Evolutionary conservation across 2,329 filamentous ascomycete species (phyloP).

Genomic region (Penicillium carneum): DNA sequence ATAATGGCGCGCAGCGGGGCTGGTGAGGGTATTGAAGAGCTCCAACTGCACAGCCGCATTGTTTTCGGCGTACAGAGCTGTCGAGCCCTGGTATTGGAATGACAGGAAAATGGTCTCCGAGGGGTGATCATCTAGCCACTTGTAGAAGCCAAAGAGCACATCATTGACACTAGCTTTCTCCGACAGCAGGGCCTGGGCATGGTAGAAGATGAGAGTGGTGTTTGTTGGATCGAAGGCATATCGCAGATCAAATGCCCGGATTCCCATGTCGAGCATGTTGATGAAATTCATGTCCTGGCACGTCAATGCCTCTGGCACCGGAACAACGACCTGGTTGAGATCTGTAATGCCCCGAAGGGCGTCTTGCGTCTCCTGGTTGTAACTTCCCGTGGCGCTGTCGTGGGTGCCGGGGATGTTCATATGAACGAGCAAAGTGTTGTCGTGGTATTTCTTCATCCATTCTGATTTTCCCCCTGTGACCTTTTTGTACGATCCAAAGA

Average conservation of each 20-base stretch:
- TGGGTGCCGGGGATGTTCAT: constrained; percentile 61
- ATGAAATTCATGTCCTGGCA: constrained; percentile 54
- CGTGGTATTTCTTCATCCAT: constrained; percentile 58
- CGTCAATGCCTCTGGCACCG: constrained; percentile 46
- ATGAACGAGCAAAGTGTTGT: constrained; percentile 54
- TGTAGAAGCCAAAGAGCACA: constrained; percentile 58
- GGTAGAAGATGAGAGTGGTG: constrained; percentile 59
- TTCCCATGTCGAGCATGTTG: constrained; percentile 55
- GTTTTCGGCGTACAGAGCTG: constrained; percentile 36
- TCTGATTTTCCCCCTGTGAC: constrained; percentile 37
- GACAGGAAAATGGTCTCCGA: constrained; percentile 58
- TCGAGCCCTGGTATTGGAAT: constrained; percentile 56
- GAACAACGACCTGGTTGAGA: constrained; percentile 46
- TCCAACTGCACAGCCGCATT: constrained; percentile 48
- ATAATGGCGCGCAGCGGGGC: constrained; percentile 49
- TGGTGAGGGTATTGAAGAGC: constrained; percentile 52
- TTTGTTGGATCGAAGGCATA: constrained; percentile 58
- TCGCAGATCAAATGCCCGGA: constrained; percentile 61
- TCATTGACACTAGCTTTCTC: constrained; percentile 55
- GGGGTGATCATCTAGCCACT: constrained; percentile 58
- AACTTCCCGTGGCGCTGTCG: constrained; percentile 62
- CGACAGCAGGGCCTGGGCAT: constrained; percentile 55
- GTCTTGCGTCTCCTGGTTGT: constrained; percentile 54
- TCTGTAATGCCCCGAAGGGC: constrained; percentile 50
- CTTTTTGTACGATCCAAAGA: constrained; percentile 51